Percentiles rank a stretch among this genome's conserved stretches.
Evolutionary conservation across 495 filamentous ascomycete species (phyloP).

Genomic region (Parmelia sp.): DNA sequence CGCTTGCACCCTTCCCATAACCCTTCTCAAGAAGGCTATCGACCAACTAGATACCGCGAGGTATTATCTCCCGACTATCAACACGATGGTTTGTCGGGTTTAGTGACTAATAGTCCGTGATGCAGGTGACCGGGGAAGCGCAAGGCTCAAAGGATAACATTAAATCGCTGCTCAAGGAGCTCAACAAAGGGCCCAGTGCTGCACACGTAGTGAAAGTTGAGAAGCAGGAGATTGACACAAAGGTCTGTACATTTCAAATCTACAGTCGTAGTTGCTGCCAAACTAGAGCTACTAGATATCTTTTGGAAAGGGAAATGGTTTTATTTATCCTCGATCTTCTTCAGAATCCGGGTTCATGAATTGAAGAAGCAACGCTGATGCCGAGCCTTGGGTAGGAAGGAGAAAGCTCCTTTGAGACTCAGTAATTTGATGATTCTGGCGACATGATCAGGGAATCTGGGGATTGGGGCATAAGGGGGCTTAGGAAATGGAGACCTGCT

Average conservation of each 20-base stretch:
- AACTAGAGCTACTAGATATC: background rate
- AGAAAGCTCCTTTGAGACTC: background rate
- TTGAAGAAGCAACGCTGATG: background rate
- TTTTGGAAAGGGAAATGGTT: background rate
- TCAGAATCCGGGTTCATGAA: background rate
- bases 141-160: constrained; percentile 64
- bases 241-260: constrained; percentile 60
- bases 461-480: background rate
- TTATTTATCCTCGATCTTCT: background rate
- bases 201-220: constrained; percentile 35
- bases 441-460: background rate
- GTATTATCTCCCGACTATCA: background rate
- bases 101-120: background rate
- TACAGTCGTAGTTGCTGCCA: no score
- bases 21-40: background rate
- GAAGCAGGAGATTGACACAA: constrained; percentile 53
- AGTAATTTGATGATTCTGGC: background rate
- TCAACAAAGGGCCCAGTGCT: constrained; percentile 54
- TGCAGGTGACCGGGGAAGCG: constrained; percentile 81
- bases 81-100: background rate
- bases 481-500: background rate
- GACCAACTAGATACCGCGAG: background rate
- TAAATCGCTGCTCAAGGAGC: constrained; percentile 63
- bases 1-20: background rate
- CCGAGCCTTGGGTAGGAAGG: background rate